Percentiles rank a stretch among this genome's conserved stretches.
These are phyloP conservation scores for Liriodendron chinense DNA, from an alignment of 164 flowering plant genomes.

Conservation along the genomic window DNA sequence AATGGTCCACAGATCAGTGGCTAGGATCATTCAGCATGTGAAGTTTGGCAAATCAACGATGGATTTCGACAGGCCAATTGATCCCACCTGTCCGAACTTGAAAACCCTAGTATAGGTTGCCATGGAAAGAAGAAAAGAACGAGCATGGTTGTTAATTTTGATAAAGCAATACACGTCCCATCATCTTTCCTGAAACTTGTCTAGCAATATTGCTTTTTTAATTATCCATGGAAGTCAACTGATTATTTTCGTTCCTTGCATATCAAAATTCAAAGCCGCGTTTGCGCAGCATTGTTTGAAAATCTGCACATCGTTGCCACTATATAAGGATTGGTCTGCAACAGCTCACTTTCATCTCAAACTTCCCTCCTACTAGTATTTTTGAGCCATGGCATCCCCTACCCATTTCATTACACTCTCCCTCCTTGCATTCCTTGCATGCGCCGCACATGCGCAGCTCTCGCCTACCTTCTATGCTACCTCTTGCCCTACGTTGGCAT, in stretches of 20 bases:
- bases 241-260: not conserved
- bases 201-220: not conserved
- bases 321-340: slow-evolving; percentile 1
- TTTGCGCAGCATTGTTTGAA: not conserved
- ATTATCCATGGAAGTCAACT: not conserved
- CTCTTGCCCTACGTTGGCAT: slow-evolving; percentile 41
- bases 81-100: no score
- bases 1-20: no score
- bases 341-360: not conserved
- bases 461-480: slow-evolving; percentile 37
- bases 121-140: not conserved
- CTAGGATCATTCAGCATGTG: no score
- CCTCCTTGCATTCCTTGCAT: slow-evolving; percentile 13
- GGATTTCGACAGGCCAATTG: no score
- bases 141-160: not conserved
- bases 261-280: slow-evolving; percentile 5
- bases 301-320: not conserved
- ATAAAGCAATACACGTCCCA: not conserved
- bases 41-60: no score
- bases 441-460: slow-evolving; percentile 37
- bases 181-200: not conserved
- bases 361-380: not conserved
- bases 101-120: no score
- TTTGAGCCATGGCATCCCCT: not conserved
- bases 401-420: slow-evolving; percentile 7